Evolutionary conservation across 805 yeast species (phyloP).

Genomic region (Ogataea nitratoaversa): DNA sequence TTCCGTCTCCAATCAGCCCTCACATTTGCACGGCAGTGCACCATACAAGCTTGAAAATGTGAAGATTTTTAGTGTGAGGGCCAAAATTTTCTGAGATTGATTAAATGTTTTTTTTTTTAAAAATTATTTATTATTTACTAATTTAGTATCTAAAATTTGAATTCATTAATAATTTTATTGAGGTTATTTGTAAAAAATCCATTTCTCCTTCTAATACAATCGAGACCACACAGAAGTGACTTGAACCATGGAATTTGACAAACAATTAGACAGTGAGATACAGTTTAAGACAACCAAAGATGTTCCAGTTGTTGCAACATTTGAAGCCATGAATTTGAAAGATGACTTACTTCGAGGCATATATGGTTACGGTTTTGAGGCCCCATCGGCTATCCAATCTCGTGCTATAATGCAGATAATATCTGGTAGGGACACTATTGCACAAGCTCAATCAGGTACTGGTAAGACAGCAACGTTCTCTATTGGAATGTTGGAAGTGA

Average conservation of each 20-base stretch:
- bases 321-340: conserved; percentile 73
- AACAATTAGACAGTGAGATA: conserved; percentile 53
- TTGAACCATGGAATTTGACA: conserved; percentile 55
- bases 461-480: conserved; percentile 89
- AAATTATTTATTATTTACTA: too few species aligned
- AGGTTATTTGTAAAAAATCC: too few species aligned
- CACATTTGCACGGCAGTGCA: too few species aligned
- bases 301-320: conserved; percentile 46
- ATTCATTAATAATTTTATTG: too few species aligned
- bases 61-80: too few species aligned
- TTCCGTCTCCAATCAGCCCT: too few species aligned
- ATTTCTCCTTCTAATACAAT: too few species aligned
- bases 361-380: conserved; percentile 76
- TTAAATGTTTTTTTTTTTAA: too few species aligned
- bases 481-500: conserved; percentile 54
- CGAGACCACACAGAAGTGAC: too few species aligned
- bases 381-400: conserved; percentile 79
- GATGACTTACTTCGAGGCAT: conserved; percentile 59
- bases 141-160: too few species aligned
- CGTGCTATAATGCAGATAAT: conserved; percentile 78
- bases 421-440: conserved; percentile 67
- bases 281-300: conserved; percentile 62
- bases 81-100: too few species aligned
- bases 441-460: conserved; percentile 88
- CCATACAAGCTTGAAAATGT: too few species aligned